Percentiles rank a stretch among this genome's conserved stretches.
These are phyloP conservation scores for Candida caryicola DNA, from an alignment of 805 yeast species.

Conservation along the genomic window DNA sequence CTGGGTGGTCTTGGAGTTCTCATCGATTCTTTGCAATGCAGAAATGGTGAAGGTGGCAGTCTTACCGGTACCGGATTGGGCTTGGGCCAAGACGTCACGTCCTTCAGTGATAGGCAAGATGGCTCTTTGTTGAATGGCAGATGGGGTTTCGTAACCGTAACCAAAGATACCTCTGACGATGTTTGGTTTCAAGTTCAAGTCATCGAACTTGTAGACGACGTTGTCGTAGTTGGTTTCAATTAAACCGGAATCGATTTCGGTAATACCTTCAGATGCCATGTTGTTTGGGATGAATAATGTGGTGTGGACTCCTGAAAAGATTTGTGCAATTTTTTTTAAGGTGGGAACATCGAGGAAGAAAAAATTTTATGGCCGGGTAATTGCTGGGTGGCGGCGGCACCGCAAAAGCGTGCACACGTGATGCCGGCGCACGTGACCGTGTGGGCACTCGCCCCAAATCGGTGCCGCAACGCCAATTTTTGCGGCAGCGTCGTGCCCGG, in stretches of 20 bases:
- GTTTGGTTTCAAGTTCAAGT: constrained; percentile 67
- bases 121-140: constrained; percentile 97
- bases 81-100: constrained; percentile 95
- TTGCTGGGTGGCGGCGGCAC: too few relatives aligned
- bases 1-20: constrained; percentile 71
- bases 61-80: constrained; percentile 99
- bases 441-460: too few relatives aligned
- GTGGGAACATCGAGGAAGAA: constrained; percentile 5
- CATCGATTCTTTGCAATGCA: constrained; percentile 81
- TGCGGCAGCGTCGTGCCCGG: too few relatives aligned
- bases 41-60: constrained; percentile 98
- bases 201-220: constrained; percentile 70
- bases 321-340: constrained; percentile 5
- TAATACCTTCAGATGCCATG: constrained; percentile 65
- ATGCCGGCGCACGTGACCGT: background rate
- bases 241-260: constrained; percentile 76
- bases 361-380: constrained; percentile 16
- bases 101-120: constrained; percentile 92
- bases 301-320: constrained; percentile 1
- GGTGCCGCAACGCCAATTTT: too few relatives aligned
- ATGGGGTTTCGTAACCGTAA: constrained; percentile 94
- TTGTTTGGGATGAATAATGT: constrained; percentile 10
- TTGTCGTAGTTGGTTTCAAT: constrained; percentile 97
- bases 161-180: constrained; percentile 77
- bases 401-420: too few relatives aligned